phyloP scores from a whole-genome alignment of 352 stramenopile species.

The Phytophthora niederhauseri region DNA sequence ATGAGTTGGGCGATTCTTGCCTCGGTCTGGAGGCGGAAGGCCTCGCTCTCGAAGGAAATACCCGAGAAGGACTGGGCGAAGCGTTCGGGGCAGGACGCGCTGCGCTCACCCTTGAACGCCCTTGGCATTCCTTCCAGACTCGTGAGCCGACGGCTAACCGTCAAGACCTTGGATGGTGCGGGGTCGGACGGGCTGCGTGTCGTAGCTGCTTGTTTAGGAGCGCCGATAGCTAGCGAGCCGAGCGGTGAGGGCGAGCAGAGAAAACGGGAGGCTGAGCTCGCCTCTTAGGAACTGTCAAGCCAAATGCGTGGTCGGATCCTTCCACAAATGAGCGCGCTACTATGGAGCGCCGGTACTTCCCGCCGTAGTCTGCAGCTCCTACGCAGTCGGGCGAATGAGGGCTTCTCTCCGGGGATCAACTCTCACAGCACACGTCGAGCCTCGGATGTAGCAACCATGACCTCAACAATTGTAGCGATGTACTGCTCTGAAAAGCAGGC shows the following conservation, averaged over 20 bases:
- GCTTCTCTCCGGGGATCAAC: too few species aligned
- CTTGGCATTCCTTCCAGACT: not conserved
- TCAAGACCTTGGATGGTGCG: not conserved
- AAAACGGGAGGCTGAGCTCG: not conserved
- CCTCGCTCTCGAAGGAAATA: conserved; percentile 41
- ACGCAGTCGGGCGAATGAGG: too few species aligned
- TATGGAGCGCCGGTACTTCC: not conserved
- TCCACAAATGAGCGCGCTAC: not conserved
- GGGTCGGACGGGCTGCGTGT: not conserved
- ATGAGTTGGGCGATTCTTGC: conserved; percentile 25
- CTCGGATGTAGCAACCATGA: too few species aligned
- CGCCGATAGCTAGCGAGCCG: not conserved
- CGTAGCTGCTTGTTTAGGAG: not conserved
- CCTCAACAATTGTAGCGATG: too few species aligned
- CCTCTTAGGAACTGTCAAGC: not conserved
- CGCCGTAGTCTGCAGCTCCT: too few species aligned
- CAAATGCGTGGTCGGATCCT: not conserved
- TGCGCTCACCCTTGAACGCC: conserved; percentile 13
- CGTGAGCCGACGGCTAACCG: not conserved
- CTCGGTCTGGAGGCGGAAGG: conserved; percentile 30
- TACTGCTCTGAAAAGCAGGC: too few species aligned
- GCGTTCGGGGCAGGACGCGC: conserved; percentile 8
- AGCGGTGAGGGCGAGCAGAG: not conserved
- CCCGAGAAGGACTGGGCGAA: conserved; percentile 3
- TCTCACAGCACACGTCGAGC: too few species aligned